A percentile compares a stretch with the other conserved stretches of the same genome.
Conservation (phyloP, 371 early-diverging fungal genomes). For the Mortierella sp. region DNA sequence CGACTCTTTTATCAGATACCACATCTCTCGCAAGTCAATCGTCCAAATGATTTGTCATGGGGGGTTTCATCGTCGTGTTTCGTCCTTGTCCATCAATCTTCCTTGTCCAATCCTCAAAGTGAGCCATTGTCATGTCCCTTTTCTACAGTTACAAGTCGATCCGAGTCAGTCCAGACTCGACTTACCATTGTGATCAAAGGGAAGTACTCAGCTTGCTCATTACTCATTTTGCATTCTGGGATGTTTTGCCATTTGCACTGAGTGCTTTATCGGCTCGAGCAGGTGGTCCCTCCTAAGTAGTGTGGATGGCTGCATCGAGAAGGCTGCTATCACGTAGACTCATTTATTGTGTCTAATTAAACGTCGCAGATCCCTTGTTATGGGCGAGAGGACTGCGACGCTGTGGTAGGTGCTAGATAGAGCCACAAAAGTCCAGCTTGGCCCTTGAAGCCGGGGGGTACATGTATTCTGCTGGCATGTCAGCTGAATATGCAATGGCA, state of each 20-base stretch:
- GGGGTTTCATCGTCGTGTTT: too few relatives aligned
- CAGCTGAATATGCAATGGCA: too few relatives aligned
- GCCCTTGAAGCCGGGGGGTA: slow-evolving; percentile 3
- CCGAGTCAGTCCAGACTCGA: neutral
- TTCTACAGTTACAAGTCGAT: too few relatives aligned
- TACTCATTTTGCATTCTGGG: neutral
- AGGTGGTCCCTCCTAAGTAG: neutral
- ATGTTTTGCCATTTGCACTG: slow-evolving; percentile 10
- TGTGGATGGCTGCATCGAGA: slow-evolving; percentile 6
- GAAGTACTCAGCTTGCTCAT: slow-evolving; percentile 1
- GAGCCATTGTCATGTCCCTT: too few relatives aligned
- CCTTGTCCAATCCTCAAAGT: too few relatives aligned
- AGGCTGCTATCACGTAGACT: slow-evolving; percentile 6
- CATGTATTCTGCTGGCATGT: too few relatives aligned
- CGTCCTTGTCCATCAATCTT: too few relatives aligned
- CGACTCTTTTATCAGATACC: too few relatives aligned
- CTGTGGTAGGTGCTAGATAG: slow-evolving; percentile 6
- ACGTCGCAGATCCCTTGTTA: slow-evolving; percentile 4
- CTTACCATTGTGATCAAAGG: neutral
- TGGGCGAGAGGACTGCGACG: slow-evolving; percentile 2
- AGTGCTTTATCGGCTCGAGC: slow-evolving; percentile 8
- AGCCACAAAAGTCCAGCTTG: slow-evolving; percentile 5
- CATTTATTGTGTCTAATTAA: neutral
- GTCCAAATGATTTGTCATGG: too few relatives aligned
- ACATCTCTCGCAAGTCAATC: too few relatives aligned